phyloP scores from a whole-genome alignment of 768 basidiomycete genomes.

The Russula virescens region DNA sequence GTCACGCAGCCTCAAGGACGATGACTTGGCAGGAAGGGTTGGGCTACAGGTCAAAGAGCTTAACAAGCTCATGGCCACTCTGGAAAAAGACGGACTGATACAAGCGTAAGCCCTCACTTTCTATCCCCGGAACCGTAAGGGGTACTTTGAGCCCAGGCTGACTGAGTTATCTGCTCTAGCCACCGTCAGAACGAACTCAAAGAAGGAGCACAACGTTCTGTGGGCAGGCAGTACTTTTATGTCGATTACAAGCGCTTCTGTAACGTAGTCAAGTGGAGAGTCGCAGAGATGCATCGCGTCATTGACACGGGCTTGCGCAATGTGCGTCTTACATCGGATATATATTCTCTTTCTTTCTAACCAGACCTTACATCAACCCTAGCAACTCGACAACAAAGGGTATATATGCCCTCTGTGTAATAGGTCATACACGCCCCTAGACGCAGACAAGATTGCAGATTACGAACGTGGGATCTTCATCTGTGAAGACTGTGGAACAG shows the following conservation, averaged over 20 bases:
- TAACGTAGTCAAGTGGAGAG: constrained; percentile 96
- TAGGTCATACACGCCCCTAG: constrained; percentile 77
- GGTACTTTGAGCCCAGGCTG: background rate
- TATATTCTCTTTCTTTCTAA: background rate
- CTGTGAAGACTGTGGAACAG: constrained; percentile 84
- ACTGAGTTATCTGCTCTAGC: constrained; percentile 35
- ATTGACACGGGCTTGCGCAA: constrained; percentile 89
- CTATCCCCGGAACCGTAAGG: background rate
- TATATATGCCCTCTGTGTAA: constrained; percentile 91
- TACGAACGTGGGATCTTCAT: constrained; percentile 56
- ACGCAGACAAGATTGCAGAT: constrained; percentile 81
- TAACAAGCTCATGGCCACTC: constrained; percentile 79
- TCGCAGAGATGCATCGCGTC: constrained; percentile 84
- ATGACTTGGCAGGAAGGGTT: constrained; percentile 87
- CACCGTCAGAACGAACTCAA: constrained; percentile 90
- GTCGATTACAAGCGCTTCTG: constrained; percentile 94
- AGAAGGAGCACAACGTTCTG: constrained; percentile 81
- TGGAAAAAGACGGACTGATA: constrained; percentile 73
- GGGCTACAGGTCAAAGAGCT: constrained; percentile 86
- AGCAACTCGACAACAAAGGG: constrained; percentile 98
- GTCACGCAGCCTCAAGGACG: constrained; percentile 73
- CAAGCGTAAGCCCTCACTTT: constrained; percentile 52
- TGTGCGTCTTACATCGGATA: constrained; percentile 38
- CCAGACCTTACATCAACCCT: background rate
- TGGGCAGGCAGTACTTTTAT: constrained; percentile 91